phyloP scores from a whole-genome alignment of 108 stramenopile genomes.

The Cylindrotheca closterium region DNA sequence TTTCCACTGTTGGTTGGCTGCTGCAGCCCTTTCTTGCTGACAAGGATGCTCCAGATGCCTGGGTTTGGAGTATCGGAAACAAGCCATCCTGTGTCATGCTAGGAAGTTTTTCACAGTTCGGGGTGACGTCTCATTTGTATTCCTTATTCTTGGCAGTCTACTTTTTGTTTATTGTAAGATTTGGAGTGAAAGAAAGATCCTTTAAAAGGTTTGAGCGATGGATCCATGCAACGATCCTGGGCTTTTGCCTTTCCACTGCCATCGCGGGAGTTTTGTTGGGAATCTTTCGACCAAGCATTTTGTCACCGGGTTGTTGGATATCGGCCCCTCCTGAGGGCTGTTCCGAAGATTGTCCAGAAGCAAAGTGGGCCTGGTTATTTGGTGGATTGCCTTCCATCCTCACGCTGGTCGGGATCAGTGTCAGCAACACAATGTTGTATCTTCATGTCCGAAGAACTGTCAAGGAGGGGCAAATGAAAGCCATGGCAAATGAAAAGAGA shows the following conservation, averaged over 20 bases:
- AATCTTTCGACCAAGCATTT: slow-evolving; percentile 2
- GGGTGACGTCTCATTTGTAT: too few relatives aligned
- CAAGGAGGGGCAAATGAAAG: too few relatives aligned
- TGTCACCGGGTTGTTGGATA: slow-evolving; percentile 13
- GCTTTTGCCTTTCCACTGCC: slow-evolving; percentile 1
- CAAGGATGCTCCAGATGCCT: too few relatives aligned
- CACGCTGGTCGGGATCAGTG: too few relatives aligned
- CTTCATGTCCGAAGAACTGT: too few relatives aligned
- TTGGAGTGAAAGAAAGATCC: neutral
- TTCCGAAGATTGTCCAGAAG: neutral
- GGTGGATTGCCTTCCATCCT: too few relatives aligned
- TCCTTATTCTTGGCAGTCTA: slow-evolving; percentile 22
- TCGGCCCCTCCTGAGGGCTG: slow-evolving; percentile 7
- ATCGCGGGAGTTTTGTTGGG: slow-evolving; percentile 3
- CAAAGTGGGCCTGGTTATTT: too few relatives aligned
- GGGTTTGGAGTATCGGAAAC: slow-evolving; percentile 22
- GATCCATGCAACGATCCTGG: slow-evolving; percentile 4
- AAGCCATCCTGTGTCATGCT: slow-evolving; percentile 18
- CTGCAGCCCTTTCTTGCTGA: slow-evolving; percentile 4
- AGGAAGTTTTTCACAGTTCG: slow-evolving; percentile 23
- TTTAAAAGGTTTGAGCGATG: slow-evolving; percentile 15
- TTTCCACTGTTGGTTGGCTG: slow-evolving; percentile 1
- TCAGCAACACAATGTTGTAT: too few relatives aligned
- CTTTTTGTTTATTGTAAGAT: slow-evolving; percentile 20
- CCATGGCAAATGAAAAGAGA: too few relatives aligned